Conservation (phyloP, 2,329 filamentous ascomycete genomes). For the Ceratocystis cacaofunesta region DNA sequence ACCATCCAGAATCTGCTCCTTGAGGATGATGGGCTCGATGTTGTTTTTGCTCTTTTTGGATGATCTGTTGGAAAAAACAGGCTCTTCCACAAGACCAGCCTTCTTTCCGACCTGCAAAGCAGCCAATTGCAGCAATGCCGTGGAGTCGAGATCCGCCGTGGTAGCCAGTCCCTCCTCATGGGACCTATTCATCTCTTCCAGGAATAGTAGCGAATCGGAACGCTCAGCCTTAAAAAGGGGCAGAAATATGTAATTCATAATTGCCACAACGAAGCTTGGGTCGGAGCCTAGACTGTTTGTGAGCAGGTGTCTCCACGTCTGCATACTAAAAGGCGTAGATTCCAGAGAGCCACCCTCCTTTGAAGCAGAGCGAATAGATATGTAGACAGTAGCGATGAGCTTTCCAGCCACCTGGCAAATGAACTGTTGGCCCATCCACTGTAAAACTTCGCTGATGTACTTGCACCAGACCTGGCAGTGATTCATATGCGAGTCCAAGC, state of each 20-base stretch:
- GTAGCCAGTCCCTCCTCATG: conserved; percentile 26
- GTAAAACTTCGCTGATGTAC: conserved; percentile 35
- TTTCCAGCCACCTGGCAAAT: conserved; percentile 47
- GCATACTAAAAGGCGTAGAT: conserved; percentile 24
- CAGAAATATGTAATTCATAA: conserved; percentile 50
- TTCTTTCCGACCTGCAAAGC: conserved; percentile 60
- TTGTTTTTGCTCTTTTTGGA: conserved; percentile 16
- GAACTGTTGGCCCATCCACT: conserved; percentile 42
- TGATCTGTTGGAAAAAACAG: conserved; percentile 22
- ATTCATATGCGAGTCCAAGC: conserved; percentile 21
- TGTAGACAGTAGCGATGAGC: conserved; percentile 43
- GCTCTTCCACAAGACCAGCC: conserved; percentile 52
- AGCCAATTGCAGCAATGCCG: conserved; percentile 47
- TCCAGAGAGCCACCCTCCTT: conserved; percentile 19
- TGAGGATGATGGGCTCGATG: conserved; percentile 24
- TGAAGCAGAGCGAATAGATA: conserved; percentile 28
- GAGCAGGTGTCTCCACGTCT: conserved; percentile 43
- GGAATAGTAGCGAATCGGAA: conserved; percentile 37
- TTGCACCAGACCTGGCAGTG: conserved; percentile 35
- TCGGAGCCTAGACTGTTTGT: conserved; percentile 34
- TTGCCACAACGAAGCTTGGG: conserved; percentile 40
- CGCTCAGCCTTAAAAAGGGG: conserved; percentile 47
- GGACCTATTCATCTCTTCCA: conserved; percentile 42
- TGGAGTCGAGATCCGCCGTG: conserved; percentile 33
- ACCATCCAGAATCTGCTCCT: conserved; percentile 33